Base-by-base conservation (phyloP, 1,284 basidiomycete genomes). In the Austroboletus olivaceoglutinosus region DNA sequence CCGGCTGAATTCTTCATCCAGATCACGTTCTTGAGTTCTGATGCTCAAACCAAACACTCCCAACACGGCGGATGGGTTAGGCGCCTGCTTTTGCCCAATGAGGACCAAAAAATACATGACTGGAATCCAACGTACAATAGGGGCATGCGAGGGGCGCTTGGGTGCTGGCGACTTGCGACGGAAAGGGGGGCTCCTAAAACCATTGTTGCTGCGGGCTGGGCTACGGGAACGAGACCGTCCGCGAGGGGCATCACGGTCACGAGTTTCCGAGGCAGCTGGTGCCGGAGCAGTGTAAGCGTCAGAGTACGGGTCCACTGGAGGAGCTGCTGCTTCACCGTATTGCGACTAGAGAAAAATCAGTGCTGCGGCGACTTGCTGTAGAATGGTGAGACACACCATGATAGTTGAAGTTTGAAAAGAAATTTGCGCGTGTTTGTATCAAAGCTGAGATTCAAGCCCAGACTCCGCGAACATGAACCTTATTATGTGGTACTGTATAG, bases 1-100 rank as follows among this genome's bases (percentile, higher is more conserved):
- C 41, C 91, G 82, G 60, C 76, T 82, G 63, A 99, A 99, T 70
- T 98, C 94, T 57, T 96, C 89, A 62, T 98, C 91, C 43, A 99
- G 76, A 68, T 98, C 96, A 39, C 89, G 83, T 70, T 99, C 97
- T 52, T 86, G 83, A 4, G 96, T 98, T 52, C 95, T 85, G 55
- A 99, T 96, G 60, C 92, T 95, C 39, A 99, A 77, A 16, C 96
- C 97, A 62, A 99, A 99, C 16, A 98, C 93, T 54, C 97, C 97
- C 53, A 99, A 80, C 21, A 98, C 93, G 56, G 83, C 86, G 58
- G 89, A 89, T 23, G 95, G 91, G 62, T 87, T 87, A 49, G 89
- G 86, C 60, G 85, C 86, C 86, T 90, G 76, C 73, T 75, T n/a
- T 69, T 61, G 68, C 63, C 15, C 58, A 55, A 69, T 80, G 59